These are phyloP conservation scores for Torulaspora pretoriensis DNA, from an alignment of 1,139 yeast genomes.

Conservation along the genomic window DNA sequence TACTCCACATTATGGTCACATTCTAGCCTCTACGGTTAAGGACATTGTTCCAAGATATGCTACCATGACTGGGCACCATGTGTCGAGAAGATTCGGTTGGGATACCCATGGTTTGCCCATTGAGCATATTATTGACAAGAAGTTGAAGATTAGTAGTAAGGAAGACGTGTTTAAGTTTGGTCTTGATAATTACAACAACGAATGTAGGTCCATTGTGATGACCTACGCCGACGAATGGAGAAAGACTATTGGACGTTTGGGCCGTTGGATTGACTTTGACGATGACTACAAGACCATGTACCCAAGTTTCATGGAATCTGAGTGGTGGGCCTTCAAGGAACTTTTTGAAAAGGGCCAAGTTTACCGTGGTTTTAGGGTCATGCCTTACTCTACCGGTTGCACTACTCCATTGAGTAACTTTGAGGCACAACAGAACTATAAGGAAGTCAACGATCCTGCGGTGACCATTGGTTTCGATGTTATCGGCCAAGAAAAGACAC, in stretches of 20 bases:
- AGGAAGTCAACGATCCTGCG: constrained; percentile 96
- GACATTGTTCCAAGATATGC: constrained; percentile 98
- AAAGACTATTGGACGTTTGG: constrained; percentile 83
- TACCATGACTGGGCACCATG: constrained; percentile 93
- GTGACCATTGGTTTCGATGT: constrained; percentile 88
- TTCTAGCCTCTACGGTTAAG: constrained; percentile 91
- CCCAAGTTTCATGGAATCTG: constrained; percentile 95
- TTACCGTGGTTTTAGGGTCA: constrained; percentile 90
- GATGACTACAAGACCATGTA: constrained; percentile 96
- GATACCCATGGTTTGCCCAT: constrained; percentile 99
- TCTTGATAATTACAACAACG: constrained; percentile 86
- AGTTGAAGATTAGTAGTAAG: constrained; percentile 86
- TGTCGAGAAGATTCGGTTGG: constrained; percentile 98
- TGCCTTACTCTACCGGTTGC: constrained; percentile 98
- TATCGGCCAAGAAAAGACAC: constrained; percentile 72
- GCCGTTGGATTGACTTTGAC: constrained; percentile 99
- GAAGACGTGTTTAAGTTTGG: constrained; percentile 94
- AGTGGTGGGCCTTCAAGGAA: constrained; percentile 98
- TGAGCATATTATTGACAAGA: constrained; percentile 98
- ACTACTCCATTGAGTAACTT: constrained; percentile 96
- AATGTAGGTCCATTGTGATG: constrained; percentile 96
- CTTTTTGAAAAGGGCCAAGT: constrained; percentile 80
- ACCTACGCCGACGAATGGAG: constrained; percentile 95
- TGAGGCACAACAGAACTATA: constrained; percentile 97
- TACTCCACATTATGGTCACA: constrained; percentile 98